A percentile compares a stretch with the other conserved stretches of the same genome.
Conservation (phyloP, 257 asterid genomes). For the Solanum pimpinellifolium region DNA sequence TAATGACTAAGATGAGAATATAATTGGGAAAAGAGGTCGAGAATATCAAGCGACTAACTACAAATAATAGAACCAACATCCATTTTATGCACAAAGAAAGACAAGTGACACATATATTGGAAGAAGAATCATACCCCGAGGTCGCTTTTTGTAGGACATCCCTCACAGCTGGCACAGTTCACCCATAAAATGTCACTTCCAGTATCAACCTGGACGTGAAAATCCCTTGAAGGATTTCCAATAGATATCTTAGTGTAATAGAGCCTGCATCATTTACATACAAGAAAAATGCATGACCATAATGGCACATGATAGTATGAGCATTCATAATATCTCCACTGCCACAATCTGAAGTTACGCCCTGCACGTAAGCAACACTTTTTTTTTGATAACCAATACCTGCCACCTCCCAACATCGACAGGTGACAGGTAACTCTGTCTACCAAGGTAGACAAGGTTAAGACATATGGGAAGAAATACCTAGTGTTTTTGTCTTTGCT, state of each 20-base stretch:
- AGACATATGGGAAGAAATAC: not conserved
- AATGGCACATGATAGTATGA: not conserved
- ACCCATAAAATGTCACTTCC: slow-evolving; percentile 66
- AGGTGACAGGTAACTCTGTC: not conserved
- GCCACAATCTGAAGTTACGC: not conserved
- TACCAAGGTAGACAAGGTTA: not conserved
- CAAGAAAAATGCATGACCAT: not conserved
- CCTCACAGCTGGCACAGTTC: slow-evolving; percentile 38
- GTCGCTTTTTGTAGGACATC: slow-evolving; percentile 44
- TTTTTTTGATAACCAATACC: not conserved
- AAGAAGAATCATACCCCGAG: slow-evolving; percentile 26
- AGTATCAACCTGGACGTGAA: slow-evolving; percentile 59
- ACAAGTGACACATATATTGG: not conserved
- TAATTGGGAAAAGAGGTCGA: not conserved
- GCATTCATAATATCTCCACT: not conserved
- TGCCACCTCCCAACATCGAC: not conserved
- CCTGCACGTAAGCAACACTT: not conserved
- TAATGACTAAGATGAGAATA: not conserved
- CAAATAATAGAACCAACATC: not conserved
- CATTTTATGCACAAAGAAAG: not conserved
- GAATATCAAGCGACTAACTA: not conserved
- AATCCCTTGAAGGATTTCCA: slow-evolving; percentile 47
- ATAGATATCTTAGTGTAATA: slow-evolving; percentile 46
- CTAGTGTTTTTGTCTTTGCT: not conserved
- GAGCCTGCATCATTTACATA: slow-evolving; percentile 26